Evolutionary conservation across 306 rosid genomes (phyloP), one percentile per base, ranked within the genome.

Genomic region (Lagenaria siceraria): DNA sequence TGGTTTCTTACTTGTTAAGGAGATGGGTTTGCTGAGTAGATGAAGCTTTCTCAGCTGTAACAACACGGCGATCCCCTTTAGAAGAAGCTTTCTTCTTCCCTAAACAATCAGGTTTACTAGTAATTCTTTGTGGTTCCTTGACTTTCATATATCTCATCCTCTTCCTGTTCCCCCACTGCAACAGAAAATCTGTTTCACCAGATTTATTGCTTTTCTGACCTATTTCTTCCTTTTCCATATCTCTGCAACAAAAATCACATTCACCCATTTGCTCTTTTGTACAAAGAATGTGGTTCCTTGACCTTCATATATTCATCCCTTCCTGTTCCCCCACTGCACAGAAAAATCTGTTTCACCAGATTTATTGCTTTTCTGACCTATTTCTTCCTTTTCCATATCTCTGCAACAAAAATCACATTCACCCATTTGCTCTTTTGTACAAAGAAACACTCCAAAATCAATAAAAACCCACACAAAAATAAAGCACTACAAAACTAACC

Each of bases 101-200:
- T 68, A 80, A 80, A 82, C 78, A 60, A 25, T 80, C 81, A 0
- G 86, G 12, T 69, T 63, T 81, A 64, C 33, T 64, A 27, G 55
- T 81, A 36, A 81, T 78, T 80, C 52, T 70, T 42, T 77, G 76
- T 27, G 84, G 87, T 78, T 82, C 80, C 74, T 81, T 85, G 53
- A 82, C 75, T 56, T 87, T 87, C 29, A 78, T 77, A 76, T 85
- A 83, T 77, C 91, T 83, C 40, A 75, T 82, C 85, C 87, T 87
- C 85, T 87, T 87, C 68, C 82, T 78, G 78, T 87, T 85, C 11
- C 91, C 91, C 91, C 91, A 87, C 69, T 87, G 89, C 66, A 87
- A 58, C 58, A 86, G 49, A 72, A 87, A 83, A 75, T 87, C 91
- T 18, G 87, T 72, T 79, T 87, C 89, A 25, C 75, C 77, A 58